Conservation (phyloP, 257 asterid species). For the Nicotiana sylvestris region DNA sequence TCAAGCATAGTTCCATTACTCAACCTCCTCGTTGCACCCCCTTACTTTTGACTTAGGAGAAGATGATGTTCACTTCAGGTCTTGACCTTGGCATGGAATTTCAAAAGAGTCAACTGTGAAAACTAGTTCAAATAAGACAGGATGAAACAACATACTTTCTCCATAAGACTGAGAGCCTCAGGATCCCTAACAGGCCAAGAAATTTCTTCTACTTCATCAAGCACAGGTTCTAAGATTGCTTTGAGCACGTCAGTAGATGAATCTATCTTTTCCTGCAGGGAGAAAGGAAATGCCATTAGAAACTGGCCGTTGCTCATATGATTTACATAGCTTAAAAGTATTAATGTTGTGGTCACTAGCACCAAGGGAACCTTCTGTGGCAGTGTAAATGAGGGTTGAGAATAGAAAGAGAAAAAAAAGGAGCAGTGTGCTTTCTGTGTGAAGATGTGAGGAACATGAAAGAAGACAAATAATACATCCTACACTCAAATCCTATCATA, state of each 20-base stretch:
- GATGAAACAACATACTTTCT: slow-evolving; percentile 44
- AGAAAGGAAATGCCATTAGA: slow-evolving; percentile 18
- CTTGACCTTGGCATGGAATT: neutral
- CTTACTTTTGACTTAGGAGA: neutral
- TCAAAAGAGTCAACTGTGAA: neutral
- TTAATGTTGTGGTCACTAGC: neutral
- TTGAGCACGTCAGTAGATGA: slow-evolving; percentile 91
- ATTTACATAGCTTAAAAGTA: neutral
- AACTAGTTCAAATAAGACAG: neutral
- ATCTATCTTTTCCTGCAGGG: slow-evolving; percentile 73
- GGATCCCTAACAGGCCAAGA: slow-evolving; percentile 90
- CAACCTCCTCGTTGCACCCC: neutral
- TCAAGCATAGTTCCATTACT: neutral
- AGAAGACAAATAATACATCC: neutral
- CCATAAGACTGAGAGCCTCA: slow-evolving; percentile 70
- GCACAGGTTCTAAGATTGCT: slow-evolving; percentile 64
- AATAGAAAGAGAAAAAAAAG: neutral
- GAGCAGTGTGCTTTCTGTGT: neutral
- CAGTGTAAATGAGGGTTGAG: neutral
- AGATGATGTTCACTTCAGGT: neutral
- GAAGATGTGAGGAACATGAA: neutral
- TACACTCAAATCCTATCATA: neutral
- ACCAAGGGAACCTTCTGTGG: neutral
- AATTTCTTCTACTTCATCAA: slow-evolving; percentile 65
- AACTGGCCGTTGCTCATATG: neutral